Evolutionary conservation across 2,329 filamentous ascomycete genomes (phyloP), one percentile per base, ranked within the genome.

Genomic region (Monosporascus sp.): DNA sequence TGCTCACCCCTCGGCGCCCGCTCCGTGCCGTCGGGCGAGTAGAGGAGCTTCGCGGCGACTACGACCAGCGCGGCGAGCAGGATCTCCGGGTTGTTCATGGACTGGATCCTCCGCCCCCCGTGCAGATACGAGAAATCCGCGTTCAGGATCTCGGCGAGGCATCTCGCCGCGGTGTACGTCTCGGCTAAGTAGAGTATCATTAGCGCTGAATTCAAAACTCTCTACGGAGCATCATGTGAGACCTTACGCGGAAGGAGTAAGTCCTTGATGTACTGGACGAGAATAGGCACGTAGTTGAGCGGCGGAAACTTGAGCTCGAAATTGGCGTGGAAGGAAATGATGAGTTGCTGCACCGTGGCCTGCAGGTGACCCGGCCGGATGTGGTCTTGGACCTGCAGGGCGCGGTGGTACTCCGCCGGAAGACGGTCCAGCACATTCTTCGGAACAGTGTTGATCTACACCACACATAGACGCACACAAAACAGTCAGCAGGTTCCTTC

Each of bases 1-100:
- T 73, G 71, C 15, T 72, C 59, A 74, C 76, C 37, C 65, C 69
- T 7, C 78, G 79, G 59, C 7, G 76, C 74, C 43, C 85, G 74
- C 50, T 75, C 68, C 14, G 77, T 63, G 22, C 74, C 73, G 62
- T 90, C 83, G 45, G 96, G 83, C 0, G 93, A 90, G 62, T 90
- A 91, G 20, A 88, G 76, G 2, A 96, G 69, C 62, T 97, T 97
- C 3, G 87, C 84, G 4, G 88, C 83, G 15, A 96, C 77, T 2
- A 96, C 74, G 3, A 96, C 69, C 3, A 90, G 73, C 4, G 85
- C 78, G 52, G 90, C 76, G 1, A 97, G 72, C 44, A 88, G 81
- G 6, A 89, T 75, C 64, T 97, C 94, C 0, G 94, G 90, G 57
- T 87, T 80, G 49, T 83, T 76, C 17, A 85, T 71, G 8, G 80